Percentiles rank a stretch among this genome's conserved stretches.
These are phyloP conservation scores for Haplosporangium sp. DNA, from an alignment of 371 early-diverging fungal species.

Conservation along the genomic window DNA sequence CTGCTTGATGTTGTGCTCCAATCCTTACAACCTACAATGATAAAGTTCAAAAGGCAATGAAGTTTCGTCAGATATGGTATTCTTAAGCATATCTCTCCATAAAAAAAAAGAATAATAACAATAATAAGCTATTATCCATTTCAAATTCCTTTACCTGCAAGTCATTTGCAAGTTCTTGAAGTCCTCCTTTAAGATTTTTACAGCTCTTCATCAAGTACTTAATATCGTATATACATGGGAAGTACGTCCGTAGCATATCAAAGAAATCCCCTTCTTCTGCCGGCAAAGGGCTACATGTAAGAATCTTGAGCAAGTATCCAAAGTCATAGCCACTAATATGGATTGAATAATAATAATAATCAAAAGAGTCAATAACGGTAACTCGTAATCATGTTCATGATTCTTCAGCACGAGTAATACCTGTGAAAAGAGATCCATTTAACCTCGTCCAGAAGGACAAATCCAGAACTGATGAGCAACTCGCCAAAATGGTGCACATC, in stretches of 20 bases:
- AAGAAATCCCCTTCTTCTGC: constrained; percentile 96
- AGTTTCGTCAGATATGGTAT: background rate
- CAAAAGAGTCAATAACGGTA: too few relatives aligned
- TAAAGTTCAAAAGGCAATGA: background rate
- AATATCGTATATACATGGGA: constrained; percentile 99
- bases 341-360: too few relatives aligned
- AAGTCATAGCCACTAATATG: constrained; percentile 96
- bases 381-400: too few relatives aligned
- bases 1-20: constrained; percentile 99
- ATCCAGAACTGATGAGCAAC: constrained; percentile 96
- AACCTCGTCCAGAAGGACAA: constrained; percentile 94
- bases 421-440: constrained; percentile 99
- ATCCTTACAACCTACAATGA: constrained; percentile 82
- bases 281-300: constrained; percentile 94
- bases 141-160: constrained; percentile 75
- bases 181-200: constrained; percentile 96
- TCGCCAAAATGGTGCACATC: constrained; percentile 98
- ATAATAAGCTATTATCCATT: background rate
- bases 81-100: too few relatives aligned
- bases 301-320: constrained; percentile 97
- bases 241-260: constrained; percentile 91
- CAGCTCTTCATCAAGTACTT: constrained; percentile 98
- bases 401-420: constrained; percentile 51
- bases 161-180: constrained; percentile 99
- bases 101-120: too few relatives aligned